Percentiles rank a stretch among this genome's conserved stretches.
phyloP scores from a whole-genome alignment of 202 grass and related monocot species.

The Digitaria exilis region DNA sequence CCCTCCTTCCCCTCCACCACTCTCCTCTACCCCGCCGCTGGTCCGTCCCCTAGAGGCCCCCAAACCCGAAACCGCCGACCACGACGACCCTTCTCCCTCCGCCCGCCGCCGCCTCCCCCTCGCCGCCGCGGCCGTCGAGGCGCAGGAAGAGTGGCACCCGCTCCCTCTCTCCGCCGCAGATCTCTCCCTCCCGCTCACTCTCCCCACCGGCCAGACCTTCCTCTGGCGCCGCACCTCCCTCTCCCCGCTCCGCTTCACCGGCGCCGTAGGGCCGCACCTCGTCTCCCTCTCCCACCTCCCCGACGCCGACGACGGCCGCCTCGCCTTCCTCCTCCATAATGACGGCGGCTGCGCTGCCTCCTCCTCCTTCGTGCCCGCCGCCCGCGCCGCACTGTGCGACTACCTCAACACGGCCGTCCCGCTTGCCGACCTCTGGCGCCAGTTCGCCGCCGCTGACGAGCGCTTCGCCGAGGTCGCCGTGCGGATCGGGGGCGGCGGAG shows the following conservation, averaged over 20 bases:
- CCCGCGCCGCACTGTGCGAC: slow-evolving; percentile 54
- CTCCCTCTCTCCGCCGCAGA: slow-evolving; percentile 64
- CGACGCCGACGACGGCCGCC: slow-evolving; percentile 31
- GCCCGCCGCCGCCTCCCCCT: slow-evolving; percentile 46
- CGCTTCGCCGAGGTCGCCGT: slow-evolving; percentile 67
- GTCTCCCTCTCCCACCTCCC: slow-evolving; percentile 74
- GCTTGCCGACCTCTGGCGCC: slow-evolving; percentile 76
- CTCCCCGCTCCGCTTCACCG: slow-evolving; percentile 64
- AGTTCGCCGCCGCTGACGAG: slow-evolving; percentile 61
- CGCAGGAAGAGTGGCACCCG: slow-evolving; percentile 54
- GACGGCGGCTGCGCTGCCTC: not conserved
- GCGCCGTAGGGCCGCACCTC: slow-evolving; percentile 76
- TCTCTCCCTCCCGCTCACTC: slow-evolving; percentile 70
- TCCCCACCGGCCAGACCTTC: slow-evolving; percentile 88
- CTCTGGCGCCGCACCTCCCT: slow-evolving; percentile 75
- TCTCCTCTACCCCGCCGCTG: slow-evolving; percentile 32
- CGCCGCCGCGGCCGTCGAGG: not conserved
- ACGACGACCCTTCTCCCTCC: slow-evolving; percentile 24
- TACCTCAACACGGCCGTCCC: slow-evolving; percentile 75
- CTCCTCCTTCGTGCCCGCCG: slow-evolving; percentile 26
- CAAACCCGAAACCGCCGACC: not conserved
- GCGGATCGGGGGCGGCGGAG: slow-evolving; percentile 59
- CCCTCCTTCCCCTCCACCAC: slow-evolving; percentile 11
- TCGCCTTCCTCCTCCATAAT: slow-evolving; percentile 72
- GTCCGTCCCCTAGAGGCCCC: not conserved